Base-by-base conservation (phyloP, 2,329 filamentous ascomycete species). In the Clathrospora elynae region DNA sequence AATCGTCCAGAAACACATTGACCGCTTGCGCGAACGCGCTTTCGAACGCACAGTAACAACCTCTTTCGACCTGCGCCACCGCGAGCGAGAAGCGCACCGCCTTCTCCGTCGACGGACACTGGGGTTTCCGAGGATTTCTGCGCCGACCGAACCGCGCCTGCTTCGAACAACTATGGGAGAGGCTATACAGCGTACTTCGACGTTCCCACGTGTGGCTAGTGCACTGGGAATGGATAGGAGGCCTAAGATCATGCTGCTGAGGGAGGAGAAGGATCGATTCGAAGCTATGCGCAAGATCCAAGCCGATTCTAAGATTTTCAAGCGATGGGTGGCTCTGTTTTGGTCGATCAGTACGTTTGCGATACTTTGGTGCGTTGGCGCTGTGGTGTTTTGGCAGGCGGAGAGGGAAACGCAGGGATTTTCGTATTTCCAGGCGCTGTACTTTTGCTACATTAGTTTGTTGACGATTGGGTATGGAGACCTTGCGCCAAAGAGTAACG, bases 401-500 rank as follows among this genome's bases (percentile, higher is more conserved):
- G 85, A 87, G 53, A 61, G 71, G 6, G 57, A 77, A 2, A 73
- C 75, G 0, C 80, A 82, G 53, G 55, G 62, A 2, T 71, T 90
- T 82, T 77, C 72, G 1, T 96, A 95, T 62, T 96, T 92, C 56
- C 76, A 90, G 42, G 81, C 84, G 0, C 77, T 96, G 29, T 96
- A 96, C 70, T 95, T 96, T 64, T 84, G 85, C 55, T 96, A 93
- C 67, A 83, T 90, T 22, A 86, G 85, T 2, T 79, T 96, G 16
- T 77, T 90, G 2, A 96, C 91, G 0, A 88, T 96, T 24, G 91
- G 91, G 1, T 96, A 95, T 57, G 91, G 91, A 3, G 90, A 95
- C 53, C 69, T 86, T 4, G 83, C 84, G 1, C 90, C 90, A 0
- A 75, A 83, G n/a, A 88, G 85, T 2, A 91, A 90, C 51, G 79